phyloP scores from a whole-genome alignment of 331 rosid genomes.

The Malus hybrid region DNA sequence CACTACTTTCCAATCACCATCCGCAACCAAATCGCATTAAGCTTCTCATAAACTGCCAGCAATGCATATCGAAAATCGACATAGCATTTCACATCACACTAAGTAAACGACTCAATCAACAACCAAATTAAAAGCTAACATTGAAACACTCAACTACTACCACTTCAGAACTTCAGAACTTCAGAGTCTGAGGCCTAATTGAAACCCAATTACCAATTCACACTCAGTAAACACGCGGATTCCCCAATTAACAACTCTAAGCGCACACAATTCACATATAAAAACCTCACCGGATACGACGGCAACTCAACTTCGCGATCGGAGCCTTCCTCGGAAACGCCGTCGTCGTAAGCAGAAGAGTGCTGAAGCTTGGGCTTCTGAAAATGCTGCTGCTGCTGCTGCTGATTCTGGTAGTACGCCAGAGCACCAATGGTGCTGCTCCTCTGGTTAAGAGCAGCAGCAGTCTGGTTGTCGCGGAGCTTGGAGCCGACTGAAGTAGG shows the following conservation, averaged over 20 bases:
- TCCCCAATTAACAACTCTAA: background rate
- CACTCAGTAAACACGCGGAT: too few species aligned
- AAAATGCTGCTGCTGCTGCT: constrained; percentile 12
- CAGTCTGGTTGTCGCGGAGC: constrained; percentile 17
- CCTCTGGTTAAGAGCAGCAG: constrained; percentile 13
- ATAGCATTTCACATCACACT: background rate
- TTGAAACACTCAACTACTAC: background rate
- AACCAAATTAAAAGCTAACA: background rate
- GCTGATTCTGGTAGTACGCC: background rate
- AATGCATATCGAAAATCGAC: background rate
- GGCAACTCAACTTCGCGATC: constrained; percentile 37
- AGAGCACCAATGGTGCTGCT: constrained; percentile 14
- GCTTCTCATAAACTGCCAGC: background rate
- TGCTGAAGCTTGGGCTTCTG: constrained; percentile 23
- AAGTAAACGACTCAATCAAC: background rate
- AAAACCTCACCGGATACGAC: constrained; percentile 28
- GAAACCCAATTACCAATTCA: background rate
- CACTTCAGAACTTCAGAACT: background rate
- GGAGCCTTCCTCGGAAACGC: constrained; percentile 42
- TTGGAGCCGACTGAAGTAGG: constrained; percentile 33
- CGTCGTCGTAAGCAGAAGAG: constrained; percentile 44
- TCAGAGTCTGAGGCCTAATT: background rate
- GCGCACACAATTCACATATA: background rate
- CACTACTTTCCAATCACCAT: background rate
- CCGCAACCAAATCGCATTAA: background rate